phyloP scores from a whole-genome alignment of 1,284 basidiomycete genomes.

The Ceratobasidium sp. region DNA sequence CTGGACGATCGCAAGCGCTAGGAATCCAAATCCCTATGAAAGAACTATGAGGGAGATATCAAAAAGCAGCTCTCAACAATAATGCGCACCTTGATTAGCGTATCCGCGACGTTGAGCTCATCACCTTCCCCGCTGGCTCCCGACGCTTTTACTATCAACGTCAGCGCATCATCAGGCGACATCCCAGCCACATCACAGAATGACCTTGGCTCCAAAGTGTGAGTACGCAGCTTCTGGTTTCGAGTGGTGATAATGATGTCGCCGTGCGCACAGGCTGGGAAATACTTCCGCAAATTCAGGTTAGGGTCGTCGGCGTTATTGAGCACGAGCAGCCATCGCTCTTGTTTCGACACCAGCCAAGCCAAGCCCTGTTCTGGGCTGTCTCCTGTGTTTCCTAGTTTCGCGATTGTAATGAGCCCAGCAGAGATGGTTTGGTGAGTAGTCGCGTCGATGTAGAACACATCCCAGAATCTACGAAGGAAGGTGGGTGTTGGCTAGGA shows the following conservation, averaged over 20 bases:
- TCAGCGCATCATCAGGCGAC: background rate
- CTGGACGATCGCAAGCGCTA: constrained; percentile 19
- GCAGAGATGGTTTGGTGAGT: background rate
- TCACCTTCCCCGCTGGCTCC: background rate
- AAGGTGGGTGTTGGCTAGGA: too few species aligned
- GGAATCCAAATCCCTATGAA: constrained; percentile 15
- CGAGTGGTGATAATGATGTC: constrained; percentile 34
- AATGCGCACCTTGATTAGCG: background rate
- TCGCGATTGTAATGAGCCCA: background rate
- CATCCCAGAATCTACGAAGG: constrained; percentile 4
- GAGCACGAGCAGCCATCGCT: constrained; percentile 16
- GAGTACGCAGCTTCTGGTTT: background rate
- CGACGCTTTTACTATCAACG: background rate
- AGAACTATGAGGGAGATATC: background rate
- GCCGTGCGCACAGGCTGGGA: constrained; percentile 22
- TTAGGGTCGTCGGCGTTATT: constrained; percentile 12
- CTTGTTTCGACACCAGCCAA: constrained; percentile 20
- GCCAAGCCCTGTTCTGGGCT: constrained; percentile 1
- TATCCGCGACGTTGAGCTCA: background rate
- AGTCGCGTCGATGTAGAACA: constrained; percentile 29
- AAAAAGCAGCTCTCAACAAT: background rate
- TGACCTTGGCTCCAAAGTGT: background rate
- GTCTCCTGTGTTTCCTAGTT: background rate
- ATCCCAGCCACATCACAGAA: background rate
- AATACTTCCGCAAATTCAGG: background rate